Evolutionary conservation across 257 asterid species (phyloP).

Genomic region (Forsythia viridissima): DNA sequence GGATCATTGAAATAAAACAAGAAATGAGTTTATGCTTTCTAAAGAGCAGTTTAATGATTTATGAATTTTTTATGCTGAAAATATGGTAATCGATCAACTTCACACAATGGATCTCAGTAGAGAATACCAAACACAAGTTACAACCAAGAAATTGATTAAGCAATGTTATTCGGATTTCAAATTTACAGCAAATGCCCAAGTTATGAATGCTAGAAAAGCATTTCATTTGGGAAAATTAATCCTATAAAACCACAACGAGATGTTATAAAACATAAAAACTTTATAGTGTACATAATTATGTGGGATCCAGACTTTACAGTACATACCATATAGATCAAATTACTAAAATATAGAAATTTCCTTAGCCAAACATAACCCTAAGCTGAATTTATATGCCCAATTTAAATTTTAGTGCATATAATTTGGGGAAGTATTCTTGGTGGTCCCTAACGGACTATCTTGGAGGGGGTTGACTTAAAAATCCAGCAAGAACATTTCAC

Average conservation of each 20-base stretch:
- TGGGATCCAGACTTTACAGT: too few species aligned
- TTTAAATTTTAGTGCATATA: neutral
- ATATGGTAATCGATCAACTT: conserved; percentile 8
- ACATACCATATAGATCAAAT: too few species aligned
- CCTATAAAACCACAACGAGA: too few species aligned
- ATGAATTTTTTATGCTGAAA: neutral
- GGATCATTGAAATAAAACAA: neutral
- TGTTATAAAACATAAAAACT: too few species aligned
- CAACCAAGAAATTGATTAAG: neutral
- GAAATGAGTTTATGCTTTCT: neutral
- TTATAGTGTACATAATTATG: too few species aligned
- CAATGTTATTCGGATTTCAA: neutral
- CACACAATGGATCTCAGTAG: conserved; percentile 2
- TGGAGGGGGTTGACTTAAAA: neutral
- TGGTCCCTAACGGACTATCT: neutral
- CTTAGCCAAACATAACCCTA: neutral
- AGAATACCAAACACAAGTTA: too few species aligned
- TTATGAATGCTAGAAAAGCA: neutral
- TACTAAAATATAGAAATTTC: neutral
- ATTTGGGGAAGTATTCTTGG: neutral
- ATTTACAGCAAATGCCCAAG: neutral
- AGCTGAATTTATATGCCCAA: neutral
- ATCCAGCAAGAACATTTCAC: neutral
- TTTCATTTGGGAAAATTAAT: neutral
- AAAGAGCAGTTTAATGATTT: neutral